Evolutionary conservation across 2,329 filamentous ascomycete genomes (phyloP).

Genomic region (Monosporascus cannonballus): DNA sequence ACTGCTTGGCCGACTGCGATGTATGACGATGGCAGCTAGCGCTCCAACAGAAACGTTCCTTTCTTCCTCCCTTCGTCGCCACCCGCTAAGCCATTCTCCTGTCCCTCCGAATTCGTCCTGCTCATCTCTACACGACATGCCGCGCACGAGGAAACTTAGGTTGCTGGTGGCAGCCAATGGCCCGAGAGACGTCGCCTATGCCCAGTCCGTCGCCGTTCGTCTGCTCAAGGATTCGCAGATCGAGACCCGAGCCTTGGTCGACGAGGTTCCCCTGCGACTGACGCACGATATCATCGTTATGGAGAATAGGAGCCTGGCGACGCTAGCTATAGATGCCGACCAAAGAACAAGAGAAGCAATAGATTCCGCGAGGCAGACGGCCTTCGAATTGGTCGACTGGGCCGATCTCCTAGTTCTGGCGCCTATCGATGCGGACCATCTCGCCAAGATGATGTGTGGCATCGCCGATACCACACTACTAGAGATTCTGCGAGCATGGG

Average conservation of each 20-base stretch:
- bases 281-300: slow-evolving; percentile 57
- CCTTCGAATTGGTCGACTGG: slow-evolving; percentile 73
- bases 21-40: not conserved
- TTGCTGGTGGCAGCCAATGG: slow-evolving; percentile 63
- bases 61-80: slow-evolving; percentile 4
- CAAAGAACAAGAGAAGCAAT: slow-evolving; percentile 34
- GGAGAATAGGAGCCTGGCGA: slow-evolving; percentile 45
- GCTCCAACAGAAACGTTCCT: not conserved
- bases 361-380: slow-evolving; percentile 47
- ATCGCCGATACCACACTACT: slow-evolving; percentile 75
- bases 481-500: slow-evolving; percentile 79
- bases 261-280: slow-evolving; percentile 58
- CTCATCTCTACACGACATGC: slow-evolving; percentile 32
- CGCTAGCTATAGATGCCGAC: slow-evolving; percentile 28
- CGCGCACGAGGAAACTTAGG: slow-evolving; percentile 42
- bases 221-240: slow-evolving; percentile 60
- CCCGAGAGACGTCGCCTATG: slow-evolving; percentile 57
- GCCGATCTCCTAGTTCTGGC: slow-evolving; percentile 80
- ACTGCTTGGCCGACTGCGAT: not conserved
- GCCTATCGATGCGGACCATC: slow-evolving; percentile 75
- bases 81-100: slow-evolving; percentile 5
- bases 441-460: slow-evolving; percentile 83
- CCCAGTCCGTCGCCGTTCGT: slow-evolving; percentile 59
- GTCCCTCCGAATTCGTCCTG: slow-evolving; percentile 20
- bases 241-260: slow-evolving; percentile 55